These are phyloP conservation scores for Parathielavia appendiculata DNA, from an alignment of 495 filamentous ascomycete species.

Conservation along the genomic window DNA sequence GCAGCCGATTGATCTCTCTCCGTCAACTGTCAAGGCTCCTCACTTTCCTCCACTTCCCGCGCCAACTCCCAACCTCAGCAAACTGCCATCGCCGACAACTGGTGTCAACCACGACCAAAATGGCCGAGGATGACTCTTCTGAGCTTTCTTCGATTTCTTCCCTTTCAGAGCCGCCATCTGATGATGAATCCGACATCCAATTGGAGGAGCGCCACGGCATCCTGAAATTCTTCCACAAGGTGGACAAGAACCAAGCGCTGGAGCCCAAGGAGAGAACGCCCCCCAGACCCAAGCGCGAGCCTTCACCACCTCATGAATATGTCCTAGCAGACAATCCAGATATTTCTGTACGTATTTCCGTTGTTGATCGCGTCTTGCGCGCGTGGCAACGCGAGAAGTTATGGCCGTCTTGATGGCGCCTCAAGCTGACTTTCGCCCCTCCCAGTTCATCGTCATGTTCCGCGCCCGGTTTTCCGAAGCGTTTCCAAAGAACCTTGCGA, in stretches of 20 bases:
- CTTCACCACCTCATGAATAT: slow-evolving; percentile 84
- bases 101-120: slow-evolving; percentile 23
- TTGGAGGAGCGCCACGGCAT: slow-evolving; percentile 48
- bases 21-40: slow-evolving; percentile 20
- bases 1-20: slow-evolving; percentile 28
- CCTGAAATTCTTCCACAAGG: slow-evolving; percentile 54
- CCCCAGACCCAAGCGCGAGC: slow-evolving; percentile 66
- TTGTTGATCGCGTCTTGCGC: slow-evolving; percentile 26
- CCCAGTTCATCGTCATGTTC: slow-evolving; percentile 95
- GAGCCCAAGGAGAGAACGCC: slow-evolving; percentile 50
- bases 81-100: slow-evolving; percentile 17
- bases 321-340: slow-evolving; percentile 81
- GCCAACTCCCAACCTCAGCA: slow-evolving; percentile 8
- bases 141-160: slow-evolving; percentile 52
- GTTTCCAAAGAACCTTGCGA: slow-evolving; percentile 77
- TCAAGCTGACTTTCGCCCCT: slow-evolving; percentile 26
- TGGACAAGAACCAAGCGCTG: slow-evolving; percentile 36
- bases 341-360: slow-evolving; percentile 66
- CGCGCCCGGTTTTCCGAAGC: slow-evolving; percentile 84
- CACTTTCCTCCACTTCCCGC: slow-evolving; percentile 22
- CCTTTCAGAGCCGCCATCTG: slow-evolving; percentile 49
- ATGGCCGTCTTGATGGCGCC: slow-evolving; percentile 35
- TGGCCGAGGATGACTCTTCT: slow-evolving; percentile 51
- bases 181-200: slow-evolving; percentile 47
- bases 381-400: slow-evolving; percentile 37